Evolutionary conservation across 805 yeast species (phyloP).

Genomic region (Myxozyma neglecta): DNA sequence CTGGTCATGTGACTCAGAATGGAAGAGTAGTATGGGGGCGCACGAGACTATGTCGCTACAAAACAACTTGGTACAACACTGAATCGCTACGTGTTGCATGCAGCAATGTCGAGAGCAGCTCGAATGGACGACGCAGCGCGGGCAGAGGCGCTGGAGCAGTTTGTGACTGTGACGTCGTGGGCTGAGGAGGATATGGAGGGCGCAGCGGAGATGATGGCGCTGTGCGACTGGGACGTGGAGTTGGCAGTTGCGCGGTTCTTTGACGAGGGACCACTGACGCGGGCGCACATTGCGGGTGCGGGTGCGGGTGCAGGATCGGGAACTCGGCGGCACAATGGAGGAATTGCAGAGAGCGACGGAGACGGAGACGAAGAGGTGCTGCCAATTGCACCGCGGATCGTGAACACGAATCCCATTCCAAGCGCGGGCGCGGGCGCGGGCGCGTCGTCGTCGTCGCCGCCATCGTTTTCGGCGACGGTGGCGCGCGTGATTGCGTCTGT

Average conservation of each 20-base stretch:
- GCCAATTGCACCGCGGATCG: conserved; percentile 35
- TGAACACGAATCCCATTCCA: conserved; percentile 22
- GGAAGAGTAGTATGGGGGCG: no score
- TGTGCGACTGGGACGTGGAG: conserved; percentile 44
- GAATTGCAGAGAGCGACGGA: no score
- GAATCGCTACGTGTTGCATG: no score
- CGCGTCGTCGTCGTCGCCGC: conserved; percentile 16
- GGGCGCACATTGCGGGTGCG: conserved; percentile 15
- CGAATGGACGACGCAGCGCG: conserved; percentile 19
- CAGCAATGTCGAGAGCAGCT: no score
- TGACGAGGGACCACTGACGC: conserved; percentile 29
- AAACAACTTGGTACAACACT: no score
- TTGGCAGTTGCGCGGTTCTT: conserved; percentile 28
- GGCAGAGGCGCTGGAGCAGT: conserved; percentile 35
- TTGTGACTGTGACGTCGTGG: conserved; percentile 41
- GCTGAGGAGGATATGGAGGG: conserved; percentile 34
- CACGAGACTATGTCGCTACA: no score
- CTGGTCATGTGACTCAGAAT: no score
- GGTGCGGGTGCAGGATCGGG: conserved; percentile 10
- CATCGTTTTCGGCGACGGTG: conserved; percentile 35
- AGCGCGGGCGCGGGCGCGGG: conserved; percentile 36
- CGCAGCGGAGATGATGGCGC: conserved; percentile 38
- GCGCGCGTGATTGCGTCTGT: conserved; percentile 36
- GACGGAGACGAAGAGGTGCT: conserved; percentile 1
- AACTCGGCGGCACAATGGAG: no score